These are phyloP conservation scores for Fraxinus americana DNA, from an alignment of 257 asterid genomes.

Conservation along the genomic window DNA sequence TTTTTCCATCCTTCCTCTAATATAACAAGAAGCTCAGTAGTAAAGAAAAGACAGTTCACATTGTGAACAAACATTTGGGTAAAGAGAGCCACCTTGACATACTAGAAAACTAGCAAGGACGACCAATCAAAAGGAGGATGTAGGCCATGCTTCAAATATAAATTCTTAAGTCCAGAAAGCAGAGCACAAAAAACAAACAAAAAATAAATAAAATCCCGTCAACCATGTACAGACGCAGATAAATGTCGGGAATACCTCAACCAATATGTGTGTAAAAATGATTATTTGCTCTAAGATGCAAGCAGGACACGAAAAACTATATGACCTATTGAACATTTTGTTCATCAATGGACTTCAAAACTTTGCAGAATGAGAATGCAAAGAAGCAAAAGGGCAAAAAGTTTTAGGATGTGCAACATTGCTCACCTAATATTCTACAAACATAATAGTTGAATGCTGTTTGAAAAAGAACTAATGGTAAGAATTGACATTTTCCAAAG, in stretches of 20 bases:
- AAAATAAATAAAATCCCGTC: not conserved
- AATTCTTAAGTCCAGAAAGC: not conserved
- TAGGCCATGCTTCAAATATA: not conserved
- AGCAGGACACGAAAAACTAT: not conserved
- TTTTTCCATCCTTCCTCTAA: not conserved
- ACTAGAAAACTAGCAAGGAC: not conserved
- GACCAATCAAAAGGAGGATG: not conserved
- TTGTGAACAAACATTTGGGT: not conserved
- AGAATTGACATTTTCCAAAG: not conserved
- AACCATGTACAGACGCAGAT: not conserved
- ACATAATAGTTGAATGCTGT: too few relatives aligned
- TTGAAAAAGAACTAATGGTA: not conserved
- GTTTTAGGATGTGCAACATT: not conserved
- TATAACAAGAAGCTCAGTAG: not conserved
- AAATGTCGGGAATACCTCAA: not conserved
- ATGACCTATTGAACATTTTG: not conserved
- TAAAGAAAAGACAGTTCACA: not conserved
- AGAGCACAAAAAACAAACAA: not conserved
- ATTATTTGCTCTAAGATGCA: not conserved
- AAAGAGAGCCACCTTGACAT: not conserved
- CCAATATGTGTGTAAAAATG: not conserved
- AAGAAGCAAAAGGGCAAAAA: not conserved
- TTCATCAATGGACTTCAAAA: not conserved
- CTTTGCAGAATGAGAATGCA: not conserved
- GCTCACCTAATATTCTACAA: not conserved